Evolutionary conservation across 2,329 filamentous ascomycete species (phyloP).

Genomic region (Gnomoniopsis smithogilvyi): DNA sequence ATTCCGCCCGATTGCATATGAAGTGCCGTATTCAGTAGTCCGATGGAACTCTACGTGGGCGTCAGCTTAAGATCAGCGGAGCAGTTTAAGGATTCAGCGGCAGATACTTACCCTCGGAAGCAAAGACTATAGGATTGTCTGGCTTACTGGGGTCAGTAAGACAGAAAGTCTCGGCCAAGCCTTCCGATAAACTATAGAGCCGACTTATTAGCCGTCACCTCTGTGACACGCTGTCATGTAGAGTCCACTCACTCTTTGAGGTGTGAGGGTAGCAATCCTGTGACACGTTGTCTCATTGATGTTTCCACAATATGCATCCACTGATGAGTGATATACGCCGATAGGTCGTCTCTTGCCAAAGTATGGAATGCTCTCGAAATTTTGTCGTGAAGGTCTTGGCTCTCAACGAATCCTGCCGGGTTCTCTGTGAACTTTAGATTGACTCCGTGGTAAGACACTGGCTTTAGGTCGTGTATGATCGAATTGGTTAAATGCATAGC

Average conservation of each 20-base stretch:
- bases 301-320: constrained; percentile 66
- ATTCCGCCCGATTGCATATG: constrained; percentile 70
- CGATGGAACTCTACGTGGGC: constrained; percentile 46
- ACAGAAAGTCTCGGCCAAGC: constrained; percentile 73
- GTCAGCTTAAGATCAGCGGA: neutral
- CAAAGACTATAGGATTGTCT: constrained; percentile 76
- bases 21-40: constrained; percentile 49
- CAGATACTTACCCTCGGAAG: constrained; percentile 58
- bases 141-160: constrained; percentile 68
- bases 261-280: constrained; percentile 61
- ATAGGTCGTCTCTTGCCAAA: constrained; percentile 64
- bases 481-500: constrained; percentile 71
- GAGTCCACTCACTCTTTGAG: constrained; percentile 43
- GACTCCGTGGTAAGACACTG: constrained; percentile 34
- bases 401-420: constrained; percentile 49
- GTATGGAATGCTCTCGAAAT: constrained; percentile 61
- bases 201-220: neutral
- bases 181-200: constrained; percentile 55
- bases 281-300: constrained; percentile 65
- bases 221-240: neutral
- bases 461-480: constrained; percentile 57
- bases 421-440: constrained; percentile 53
- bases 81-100: neutral
- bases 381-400: constrained; percentile 58
- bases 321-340: constrained; percentile 66